Conservation (phyloP, 805 yeast genomes). For the Candida methanosorbosa region DNA sequence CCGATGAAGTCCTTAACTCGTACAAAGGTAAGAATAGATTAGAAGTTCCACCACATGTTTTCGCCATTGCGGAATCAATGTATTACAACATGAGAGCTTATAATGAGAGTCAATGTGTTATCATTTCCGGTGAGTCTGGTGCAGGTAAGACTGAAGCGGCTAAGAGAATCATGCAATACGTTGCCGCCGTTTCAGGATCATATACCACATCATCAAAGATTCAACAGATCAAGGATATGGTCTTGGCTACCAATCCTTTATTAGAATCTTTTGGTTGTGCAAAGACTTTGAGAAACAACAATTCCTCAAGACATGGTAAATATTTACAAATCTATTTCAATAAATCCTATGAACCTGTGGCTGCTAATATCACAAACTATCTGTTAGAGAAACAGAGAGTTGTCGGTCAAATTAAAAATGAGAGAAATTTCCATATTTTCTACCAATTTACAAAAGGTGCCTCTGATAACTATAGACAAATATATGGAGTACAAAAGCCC, state of each 20-base stretch:
- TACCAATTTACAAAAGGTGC: constrained; percentile 94
- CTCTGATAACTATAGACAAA: constrained; percentile 71
- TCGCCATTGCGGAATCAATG: constrained; percentile 96
- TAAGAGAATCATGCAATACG: constrained; percentile 94
- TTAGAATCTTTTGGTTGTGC: constrained; percentile 93
- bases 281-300: constrained; percentile 80
- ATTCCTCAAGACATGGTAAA: constrained; percentile 88
- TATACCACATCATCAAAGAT: constrained; percentile 57
- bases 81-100: constrained; percentile 92
- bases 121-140: constrained; percentile 95
- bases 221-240: constrained; percentile 91
- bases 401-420: constrained; percentile 87
- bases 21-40: constrained; percentile 89
- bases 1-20: constrained; percentile 62
- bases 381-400: constrained; percentile 92
- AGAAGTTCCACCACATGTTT: constrained; percentile 97
- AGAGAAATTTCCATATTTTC: constrained; percentile 94
- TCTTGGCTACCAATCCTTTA: constrained; percentile 90
- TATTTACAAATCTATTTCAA: constrained; percentile 88
- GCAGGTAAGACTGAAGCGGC: constrained; percentile 99
- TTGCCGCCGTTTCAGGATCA: constrained; percentile 79
- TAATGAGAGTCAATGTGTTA: constrained; percentile 92
- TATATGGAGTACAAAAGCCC: constrained; percentile 87
- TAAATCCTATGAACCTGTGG: constrained; percentile 74
- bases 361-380: constrained; percentile 94